Conservation (phyloP, 371 early-diverging fungal species). For the Entomophthora muscae region DNA sequence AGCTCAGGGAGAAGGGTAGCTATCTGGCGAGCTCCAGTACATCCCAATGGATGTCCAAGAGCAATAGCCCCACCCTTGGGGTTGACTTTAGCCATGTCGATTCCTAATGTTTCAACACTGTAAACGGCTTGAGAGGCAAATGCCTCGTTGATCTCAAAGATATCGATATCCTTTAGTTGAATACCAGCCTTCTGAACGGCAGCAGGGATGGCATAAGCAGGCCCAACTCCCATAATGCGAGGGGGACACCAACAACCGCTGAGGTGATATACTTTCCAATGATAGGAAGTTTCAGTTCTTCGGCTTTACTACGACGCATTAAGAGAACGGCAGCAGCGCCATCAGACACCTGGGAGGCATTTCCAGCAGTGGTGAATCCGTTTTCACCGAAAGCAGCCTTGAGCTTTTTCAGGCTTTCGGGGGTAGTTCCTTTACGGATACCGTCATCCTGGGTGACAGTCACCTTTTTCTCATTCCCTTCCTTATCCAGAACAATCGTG, state of each 20-base stretch:
- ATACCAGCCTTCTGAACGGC: constrained; percentile 73
- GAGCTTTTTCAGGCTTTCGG: constrained; percentile 68
- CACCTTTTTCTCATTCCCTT: constrained; percentile 40
- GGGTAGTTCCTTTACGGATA: constrained; percentile 63
- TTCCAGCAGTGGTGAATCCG: constrained; percentile 92
- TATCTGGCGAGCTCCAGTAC: constrained; percentile 93
- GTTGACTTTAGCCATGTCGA: constrained; percentile 83
- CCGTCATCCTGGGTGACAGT: constrained; percentile 78
- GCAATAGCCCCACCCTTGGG: constrained; percentile 98
- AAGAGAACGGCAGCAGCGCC: constrained; percentile 95
- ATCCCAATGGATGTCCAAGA: constrained; percentile 83
- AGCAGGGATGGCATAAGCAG: constrained; percentile 83
- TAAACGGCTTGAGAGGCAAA: constrained; percentile 95
- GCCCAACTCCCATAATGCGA: constrained; percentile 90
- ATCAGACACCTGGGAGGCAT: constrained; percentile 96
- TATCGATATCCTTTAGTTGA: constrained; percentile 53
- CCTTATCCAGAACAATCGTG: constrained; percentile 44
- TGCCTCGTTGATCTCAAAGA: constrained; percentile 90
- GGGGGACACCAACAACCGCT: constrained; percentile 90
- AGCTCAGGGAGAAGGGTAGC: constrained; percentile 89
- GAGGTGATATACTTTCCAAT: constrained; percentile 79
- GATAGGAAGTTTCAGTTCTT: constrained; percentile 70
- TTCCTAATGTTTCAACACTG: constrained; percentile 69
- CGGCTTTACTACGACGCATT: constrained; percentile 84
- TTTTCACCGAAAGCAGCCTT: constrained; percentile 76